Percentiles rank a stretch among this genome's conserved stretches.
These are phyloP conservation scores for Filosporella fistucella DNA, from an alignment of 495 filamentous ascomycete genomes.

Conservation along the genomic window DNA sequence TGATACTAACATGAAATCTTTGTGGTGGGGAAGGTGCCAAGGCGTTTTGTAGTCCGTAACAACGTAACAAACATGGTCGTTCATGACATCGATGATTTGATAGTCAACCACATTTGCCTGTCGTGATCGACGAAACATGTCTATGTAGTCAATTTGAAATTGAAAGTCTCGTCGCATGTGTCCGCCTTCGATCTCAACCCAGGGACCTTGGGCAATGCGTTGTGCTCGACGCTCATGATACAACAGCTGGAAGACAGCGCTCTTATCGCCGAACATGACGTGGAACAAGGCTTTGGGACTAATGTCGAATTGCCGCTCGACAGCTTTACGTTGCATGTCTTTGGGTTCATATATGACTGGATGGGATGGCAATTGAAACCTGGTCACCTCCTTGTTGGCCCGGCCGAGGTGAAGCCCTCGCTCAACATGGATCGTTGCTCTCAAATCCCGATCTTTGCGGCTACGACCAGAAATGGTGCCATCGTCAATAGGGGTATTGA, in stretches of 20 bases:
- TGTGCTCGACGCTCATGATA: constrained; percentile 81
- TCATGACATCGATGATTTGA: constrained; percentile 86
- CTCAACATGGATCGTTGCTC: constrained; percentile 57
- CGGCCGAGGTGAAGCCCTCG: constrained; percentile 50
- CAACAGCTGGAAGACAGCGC: constrained; percentile 85
- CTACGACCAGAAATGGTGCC: constrained; percentile 39
- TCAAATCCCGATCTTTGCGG: constrained; percentile 48
- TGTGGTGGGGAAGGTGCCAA: constrained; percentile 81
- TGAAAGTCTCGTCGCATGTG: constrained; percentile 72
- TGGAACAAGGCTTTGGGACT: constrained; percentile 93
- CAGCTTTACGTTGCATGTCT: constrained; percentile 63
- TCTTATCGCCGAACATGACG: constrained; percentile 92
- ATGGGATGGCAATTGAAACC: constrained; percentile 79
- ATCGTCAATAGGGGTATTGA: constrained; percentile 58
- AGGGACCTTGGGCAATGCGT: constrained; percentile 80
- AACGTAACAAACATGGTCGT: constrained; percentile 95
- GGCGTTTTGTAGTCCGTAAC: constrained; percentile 83
- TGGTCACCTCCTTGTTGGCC: constrained; percentile 53
- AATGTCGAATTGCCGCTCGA: constrained; percentile 78
- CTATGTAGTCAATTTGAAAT: constrained; percentile 67
- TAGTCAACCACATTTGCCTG: constrained; percentile 68
- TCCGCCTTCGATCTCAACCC: constrained; percentile 64
- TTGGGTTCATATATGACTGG: constrained; percentile 79
- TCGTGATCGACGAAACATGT: constrained; percentile 57
- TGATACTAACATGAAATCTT: constrained; percentile 76